Evolutionary conservation across 2,329 filamentous ascomycete species (phyloP).

Genomic region (Tolypocladium endophyticum): DNA sequence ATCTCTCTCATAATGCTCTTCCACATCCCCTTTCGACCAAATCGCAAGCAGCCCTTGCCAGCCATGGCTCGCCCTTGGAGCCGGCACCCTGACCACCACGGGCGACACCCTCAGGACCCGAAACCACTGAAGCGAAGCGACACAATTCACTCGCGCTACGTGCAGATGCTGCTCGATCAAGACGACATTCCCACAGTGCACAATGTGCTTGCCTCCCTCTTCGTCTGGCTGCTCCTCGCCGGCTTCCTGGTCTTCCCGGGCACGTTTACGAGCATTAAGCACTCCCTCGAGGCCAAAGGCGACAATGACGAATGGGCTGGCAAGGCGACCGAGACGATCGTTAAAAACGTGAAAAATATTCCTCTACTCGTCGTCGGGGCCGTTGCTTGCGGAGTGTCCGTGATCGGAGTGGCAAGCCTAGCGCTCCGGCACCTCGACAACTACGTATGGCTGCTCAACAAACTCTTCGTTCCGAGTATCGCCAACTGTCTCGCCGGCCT

Average conservation of each 20-base stretch:
- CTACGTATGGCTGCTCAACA: slow-evolving; percentile 43
- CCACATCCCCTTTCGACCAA: background rate
- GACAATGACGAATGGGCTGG: slow-evolving; percentile 5
- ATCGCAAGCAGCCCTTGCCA: background rate
- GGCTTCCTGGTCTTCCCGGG: slow-evolving; percentile 43
- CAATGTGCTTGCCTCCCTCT: slow-evolving; percentile 31
- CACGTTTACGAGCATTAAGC: slow-evolving; percentile 33
- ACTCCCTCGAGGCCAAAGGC: slow-evolving; percentile 11
- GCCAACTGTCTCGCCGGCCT: slow-evolving; percentile 39
- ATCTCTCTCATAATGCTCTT: background rate
- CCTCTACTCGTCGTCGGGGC: slow-evolving; percentile 32
- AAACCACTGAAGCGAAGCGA: slow-evolving; percentile 9
- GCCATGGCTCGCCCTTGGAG: slow-evolving; percentile 2
- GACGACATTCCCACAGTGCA: slow-evolving; percentile 33
- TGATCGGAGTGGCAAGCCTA: slow-evolving; percentile 28
- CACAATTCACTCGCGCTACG: slow-evolving; percentile 25
- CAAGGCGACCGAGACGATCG: slow-evolving; percentile 10
- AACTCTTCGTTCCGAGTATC: slow-evolving; percentile 33
- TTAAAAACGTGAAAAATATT: slow-evolving; percentile 19
- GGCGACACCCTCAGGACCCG: background rate
- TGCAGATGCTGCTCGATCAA: slow-evolving; percentile 35
- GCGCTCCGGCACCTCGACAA: slow-evolving; percentile 33
- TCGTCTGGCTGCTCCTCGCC: slow-evolving; percentile 36
- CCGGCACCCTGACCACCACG: slow-evolving; percentile 4
- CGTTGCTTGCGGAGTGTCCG: slow-evolving; percentile 25